Conservation (phyloP, 306 rosid species). For the Begonia peltatifolia region DNA sequence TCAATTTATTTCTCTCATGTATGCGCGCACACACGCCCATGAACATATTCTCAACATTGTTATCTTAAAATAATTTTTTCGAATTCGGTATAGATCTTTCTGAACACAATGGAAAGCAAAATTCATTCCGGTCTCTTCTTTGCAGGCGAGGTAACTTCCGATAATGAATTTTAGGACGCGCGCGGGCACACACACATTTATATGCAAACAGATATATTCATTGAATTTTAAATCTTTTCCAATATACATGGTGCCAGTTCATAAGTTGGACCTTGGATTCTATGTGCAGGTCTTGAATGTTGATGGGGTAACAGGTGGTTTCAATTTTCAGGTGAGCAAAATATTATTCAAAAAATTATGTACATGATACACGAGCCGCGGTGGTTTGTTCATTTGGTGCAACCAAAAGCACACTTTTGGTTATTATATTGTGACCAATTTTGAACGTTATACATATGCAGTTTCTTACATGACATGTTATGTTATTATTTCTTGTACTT, state of each 20-base stretch:
- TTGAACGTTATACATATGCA: too few species aligned
- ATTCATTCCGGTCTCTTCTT: constrained; percentile 50
- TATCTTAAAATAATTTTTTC: constrained; percentile 2
- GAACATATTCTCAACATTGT: not conserved
- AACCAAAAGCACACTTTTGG: too few species aligned
- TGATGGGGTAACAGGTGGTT: constrained; percentile 92
- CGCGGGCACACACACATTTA: too few species aligned
- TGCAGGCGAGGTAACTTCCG: constrained; percentile 67
- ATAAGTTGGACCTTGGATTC: constrained; percentile 1
- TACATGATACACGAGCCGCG: too few species aligned
- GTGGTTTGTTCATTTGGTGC: too few species aligned
- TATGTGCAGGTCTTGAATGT: constrained; percentile 60
- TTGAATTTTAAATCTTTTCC: too few species aligned
- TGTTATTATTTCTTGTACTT: too few species aligned
- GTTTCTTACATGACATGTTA: too few species aligned
- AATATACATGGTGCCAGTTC: not conserved
- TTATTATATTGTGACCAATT: too few species aligned
- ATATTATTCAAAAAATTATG: not conserved
- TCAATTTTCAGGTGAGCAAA: constrained; percentile 75
- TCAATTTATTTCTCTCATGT: constrained; percentile 4
- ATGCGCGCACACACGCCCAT: not conserved
- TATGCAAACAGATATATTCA: too few species aligned
- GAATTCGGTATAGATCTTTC: constrained; percentile 39
- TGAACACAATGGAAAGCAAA: constrained; percentile 82
- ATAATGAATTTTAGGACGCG: too few species aligned